phyloP scores from a whole-genome alignment of 2,329 filamentous ascomycete species.

The Aspergillaceae sp. region DNA sequence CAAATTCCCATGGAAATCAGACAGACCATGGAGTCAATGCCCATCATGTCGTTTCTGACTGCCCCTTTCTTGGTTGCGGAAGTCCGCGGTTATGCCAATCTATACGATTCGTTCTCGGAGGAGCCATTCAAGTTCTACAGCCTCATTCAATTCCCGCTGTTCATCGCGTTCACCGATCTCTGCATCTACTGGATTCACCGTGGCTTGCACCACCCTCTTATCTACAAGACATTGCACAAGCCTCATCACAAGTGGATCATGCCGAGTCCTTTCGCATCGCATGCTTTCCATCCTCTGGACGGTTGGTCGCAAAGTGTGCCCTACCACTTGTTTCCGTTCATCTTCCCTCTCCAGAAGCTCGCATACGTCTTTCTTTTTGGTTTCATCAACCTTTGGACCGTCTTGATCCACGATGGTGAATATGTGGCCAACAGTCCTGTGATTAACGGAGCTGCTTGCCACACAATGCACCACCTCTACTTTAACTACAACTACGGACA shows the following conservation, averaged over 20 bases:
- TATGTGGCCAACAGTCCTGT: constrained; percentile 81
- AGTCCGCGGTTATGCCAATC: constrained; percentile 71
- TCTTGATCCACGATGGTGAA: constrained; percentile 91
- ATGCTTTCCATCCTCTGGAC: constrained; percentile 90
- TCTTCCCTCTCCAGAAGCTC: constrained; percentile 87
- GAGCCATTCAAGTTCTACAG: constrained; percentile 71
- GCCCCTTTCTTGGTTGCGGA: constrained; percentile 73
- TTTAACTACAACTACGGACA: constrained; percentile 93
- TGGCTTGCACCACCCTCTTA: constrained; percentile 63
- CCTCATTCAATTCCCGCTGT: constrained; percentile 73
- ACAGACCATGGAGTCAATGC: constrained; percentile 66
- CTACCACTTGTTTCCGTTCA: constrained; percentile 84
- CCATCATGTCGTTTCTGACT: constrained; percentile 72
- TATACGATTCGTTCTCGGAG: constrained; percentile 68
- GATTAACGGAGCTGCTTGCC: constrained; percentile 89
- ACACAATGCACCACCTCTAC: constrained; percentile 82
- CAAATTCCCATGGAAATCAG: constrained; percentile 77
- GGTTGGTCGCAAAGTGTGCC: constrained; percentile 80
- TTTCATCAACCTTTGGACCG: constrained; percentile 94
- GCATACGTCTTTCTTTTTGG: constrained; percentile 76
- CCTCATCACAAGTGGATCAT: constrained; percentile 99
- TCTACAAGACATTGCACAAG: constrained; percentile 90
- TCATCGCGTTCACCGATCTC: constrained; percentile 78
- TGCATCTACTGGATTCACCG: constrained; percentile 88
- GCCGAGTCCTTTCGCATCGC: constrained; percentile 83